Base-by-base conservation (phyloP, 1,284 basidiomycete species). In the Boletellus sp. region DNA sequence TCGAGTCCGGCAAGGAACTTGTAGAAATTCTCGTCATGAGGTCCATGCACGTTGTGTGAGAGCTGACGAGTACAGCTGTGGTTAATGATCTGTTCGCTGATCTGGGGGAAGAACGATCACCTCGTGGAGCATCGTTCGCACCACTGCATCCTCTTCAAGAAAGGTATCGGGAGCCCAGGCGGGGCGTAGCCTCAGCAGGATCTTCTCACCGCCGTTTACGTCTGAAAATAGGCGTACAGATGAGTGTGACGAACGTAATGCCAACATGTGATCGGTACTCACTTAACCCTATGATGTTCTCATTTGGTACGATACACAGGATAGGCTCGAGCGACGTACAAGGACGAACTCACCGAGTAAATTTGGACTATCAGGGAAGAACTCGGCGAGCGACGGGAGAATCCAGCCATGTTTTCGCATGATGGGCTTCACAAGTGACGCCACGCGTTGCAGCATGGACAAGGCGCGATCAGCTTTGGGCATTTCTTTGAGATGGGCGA, bases 71-170 rank as follows among this genome's bases (percentile, higher is more conserved):
- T 27, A 39, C 34, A 16, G 4, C 9, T 27, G 11, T 25, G 11
- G n/a, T 58, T 21, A 43, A 14, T 0, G 10, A 6, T 25, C 6
- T n/a, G 30, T 21, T 8, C 16, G 8, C 1, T 14, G 5, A 16
- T n/a, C 2, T 25, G 17, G 25, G 5, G 6, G 13, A 20, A n/a
- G 27, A 25, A 43, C 23, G 52, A 65, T 50, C 50, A 84, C 89
- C 73, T 94, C 91, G 58, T 94, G 91, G 7, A 94, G 74, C 90
- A 94, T 91, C 2, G 84, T 84, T 42, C 76, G 73, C 14, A 87
- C 73, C 5, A 91, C 73, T 33, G 87, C 78, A 44, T 90, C 86
- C 56, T 86, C 78, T 10, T 87, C 81, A 49, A 82, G 79, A 60
- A 95, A 94, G 1, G 81, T 80, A 58, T 82, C 77, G 0, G 80